These are phyloP conservation scores for Helicocarpus griseus DNA, from an alignment of 2,329 filamentous ascomycete genomes.

Conservation along the genomic window DNA sequence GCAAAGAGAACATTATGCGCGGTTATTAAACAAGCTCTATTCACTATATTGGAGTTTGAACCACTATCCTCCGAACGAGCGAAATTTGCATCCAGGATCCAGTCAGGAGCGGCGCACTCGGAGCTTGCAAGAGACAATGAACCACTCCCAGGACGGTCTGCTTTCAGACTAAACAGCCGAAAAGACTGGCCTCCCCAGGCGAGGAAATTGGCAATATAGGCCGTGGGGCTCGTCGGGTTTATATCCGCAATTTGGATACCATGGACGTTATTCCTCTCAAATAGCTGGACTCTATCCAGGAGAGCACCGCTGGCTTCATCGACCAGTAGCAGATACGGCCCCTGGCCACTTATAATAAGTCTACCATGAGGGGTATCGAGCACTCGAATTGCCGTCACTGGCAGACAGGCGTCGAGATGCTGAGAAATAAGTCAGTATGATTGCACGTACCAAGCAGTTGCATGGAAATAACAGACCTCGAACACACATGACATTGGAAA, in stretches of 20 bases:
- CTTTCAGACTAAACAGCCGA: slow-evolving; percentile 26
- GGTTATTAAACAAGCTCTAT: slow-evolving; percentile 57
- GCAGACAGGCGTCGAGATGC: slow-evolving; percentile 35
- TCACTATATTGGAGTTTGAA: slow-evolving; percentile 17
- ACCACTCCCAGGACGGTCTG: slow-evolving; percentile 5
- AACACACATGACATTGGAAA: slow-evolving; percentile 13
- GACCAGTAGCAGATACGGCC: slow-evolving; percentile 25
- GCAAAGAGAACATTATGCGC: slow-evolving; percentile 75
- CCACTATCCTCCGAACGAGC: slow-evolving; percentile 28
- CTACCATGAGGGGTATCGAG: slow-evolving; percentile 18
- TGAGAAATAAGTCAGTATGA: slow-evolving; percentile 12
- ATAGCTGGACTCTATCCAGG: slow-evolving; percentile 21
- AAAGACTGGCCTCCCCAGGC: slow-evolving; percentile 62
- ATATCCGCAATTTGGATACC: slow-evolving; percentile 22
- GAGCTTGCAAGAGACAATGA: slow-evolving; percentile 22
- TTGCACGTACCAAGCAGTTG: not conserved
- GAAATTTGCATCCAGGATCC: slow-evolving; percentile 62
- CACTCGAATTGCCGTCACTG: slow-evolving; percentile 31
- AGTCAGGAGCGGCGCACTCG: slow-evolving; percentile 53
- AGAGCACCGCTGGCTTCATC: slow-evolving; percentile 23
- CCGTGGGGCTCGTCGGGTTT: slow-evolving; percentile 11
- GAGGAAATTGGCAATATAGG: slow-evolving; percentile 30
- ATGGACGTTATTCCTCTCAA: slow-evolving; percentile 30
- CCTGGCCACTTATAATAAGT: slow-evolving; percentile 32
- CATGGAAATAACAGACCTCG: slow-evolving; percentile 9